Conservation (phyloP, 345 rosid genomes). For the Eucalyptus leucophloia region DNA sequence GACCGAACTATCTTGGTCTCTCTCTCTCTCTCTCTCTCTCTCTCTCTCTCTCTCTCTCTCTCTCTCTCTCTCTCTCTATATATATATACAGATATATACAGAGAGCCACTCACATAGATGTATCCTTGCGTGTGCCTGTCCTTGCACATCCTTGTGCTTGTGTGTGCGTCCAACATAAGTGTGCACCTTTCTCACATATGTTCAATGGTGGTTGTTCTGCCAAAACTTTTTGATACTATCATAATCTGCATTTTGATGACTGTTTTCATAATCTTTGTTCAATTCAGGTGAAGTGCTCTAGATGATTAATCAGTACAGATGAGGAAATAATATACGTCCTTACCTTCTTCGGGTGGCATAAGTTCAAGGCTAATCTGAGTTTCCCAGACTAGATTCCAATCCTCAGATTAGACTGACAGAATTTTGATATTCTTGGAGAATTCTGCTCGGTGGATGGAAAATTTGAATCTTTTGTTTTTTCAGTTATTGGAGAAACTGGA, state of each 20-base stretch:
- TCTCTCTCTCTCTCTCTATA: not conserved
- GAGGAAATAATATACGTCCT: not conserved
- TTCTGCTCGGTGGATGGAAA: not conserved
- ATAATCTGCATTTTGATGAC: not conserved
- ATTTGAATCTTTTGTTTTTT: not conserved
- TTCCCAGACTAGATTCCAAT: not conserved
- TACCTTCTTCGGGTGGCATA: not conserved
- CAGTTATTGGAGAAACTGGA: not conserved
- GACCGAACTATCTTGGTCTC: not conserved
- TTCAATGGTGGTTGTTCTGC: not conserved
- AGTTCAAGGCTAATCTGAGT: not conserved
- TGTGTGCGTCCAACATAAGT: not conserved
- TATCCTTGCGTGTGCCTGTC: not conserved
- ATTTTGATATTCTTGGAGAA: not conserved
- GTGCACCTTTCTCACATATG: not conserved
- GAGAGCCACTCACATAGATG: not conserved
- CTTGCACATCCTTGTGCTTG: not conserved
- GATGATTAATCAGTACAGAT: not conserved
- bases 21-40: not conserved
- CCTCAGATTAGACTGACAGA: not conserved
- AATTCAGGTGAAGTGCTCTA: not conserved
- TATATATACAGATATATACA: accelerated
- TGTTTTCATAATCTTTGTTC: not conserved
- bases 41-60: not conserved
- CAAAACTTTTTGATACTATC: not conserved